A percentile compares a stretch with the other conserved stretches of the same genome.
Conservation (phyloP, 768 basidiomycete species). For the Leucocoprinus sp. region DNA sequence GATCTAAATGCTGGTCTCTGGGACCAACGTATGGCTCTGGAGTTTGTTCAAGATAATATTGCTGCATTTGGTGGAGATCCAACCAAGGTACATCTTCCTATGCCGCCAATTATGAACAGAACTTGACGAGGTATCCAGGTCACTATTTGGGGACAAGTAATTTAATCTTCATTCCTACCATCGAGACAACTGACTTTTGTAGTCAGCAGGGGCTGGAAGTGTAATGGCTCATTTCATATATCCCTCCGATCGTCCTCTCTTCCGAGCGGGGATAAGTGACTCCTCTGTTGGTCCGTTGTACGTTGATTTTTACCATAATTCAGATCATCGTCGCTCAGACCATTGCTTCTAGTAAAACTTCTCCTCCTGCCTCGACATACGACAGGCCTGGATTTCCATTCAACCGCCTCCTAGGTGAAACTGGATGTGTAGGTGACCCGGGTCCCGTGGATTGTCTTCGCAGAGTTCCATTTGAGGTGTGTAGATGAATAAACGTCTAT, state of each 20-base stretch:
- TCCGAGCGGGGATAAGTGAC: conserved; percentile 46
- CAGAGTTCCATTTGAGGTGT: conserved; percentile 35
- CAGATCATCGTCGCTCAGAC: no score
- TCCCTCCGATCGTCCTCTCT: conserved; percentile 27
- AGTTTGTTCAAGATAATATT: conserved; percentile 60
- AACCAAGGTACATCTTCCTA: conserved; percentile 28
- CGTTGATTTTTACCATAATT: conserved; percentile 18
- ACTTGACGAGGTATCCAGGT: conserved; percentile 23
- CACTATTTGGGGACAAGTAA: conserved; percentile 51
- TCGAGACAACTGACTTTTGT: neutral
- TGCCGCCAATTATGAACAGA: no score
- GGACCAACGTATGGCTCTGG: conserved; percentile 52
- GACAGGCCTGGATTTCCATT: conserved; percentile 47
- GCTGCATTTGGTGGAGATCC: conserved; percentile 54
- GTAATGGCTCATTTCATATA: conserved; percentile 41
- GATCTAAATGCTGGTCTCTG: conserved; percentile 52
- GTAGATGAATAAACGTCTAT: neutral
- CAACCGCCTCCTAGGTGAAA: conserved; percentile 33
- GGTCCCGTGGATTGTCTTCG: conserved; percentile 37
- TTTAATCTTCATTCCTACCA: neutral
- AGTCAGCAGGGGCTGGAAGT: conserved; percentile 48
- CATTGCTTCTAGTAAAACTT: conserved; percentile 35
- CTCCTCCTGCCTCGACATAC: conserved; percentile 34
- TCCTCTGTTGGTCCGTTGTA: conserved; percentile 49
- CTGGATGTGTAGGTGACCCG: conserved; percentile 35